These are phyloP conservation scores for Fusarium lyarnte DNA, from an alignment of 2,329 filamentous ascomycete species.

Conservation along the genomic window DNA sequence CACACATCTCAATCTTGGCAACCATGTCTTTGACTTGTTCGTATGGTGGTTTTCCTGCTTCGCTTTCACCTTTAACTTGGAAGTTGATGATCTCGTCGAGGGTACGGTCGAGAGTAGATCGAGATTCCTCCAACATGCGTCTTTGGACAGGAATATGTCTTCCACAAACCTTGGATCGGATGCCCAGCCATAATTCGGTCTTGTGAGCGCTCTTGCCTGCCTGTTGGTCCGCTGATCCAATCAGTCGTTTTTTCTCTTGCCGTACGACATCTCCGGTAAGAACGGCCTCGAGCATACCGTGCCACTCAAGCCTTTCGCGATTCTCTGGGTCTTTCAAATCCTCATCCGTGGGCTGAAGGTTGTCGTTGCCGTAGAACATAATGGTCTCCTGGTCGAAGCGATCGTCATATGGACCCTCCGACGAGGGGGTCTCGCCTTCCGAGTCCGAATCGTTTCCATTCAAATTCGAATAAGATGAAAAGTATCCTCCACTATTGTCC, in stretches of 20 bases:
- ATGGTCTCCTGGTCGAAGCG: conserved; percentile 91
- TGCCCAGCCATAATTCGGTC: conserved; percentile 86
- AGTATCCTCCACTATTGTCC: conserved; percentile 72
- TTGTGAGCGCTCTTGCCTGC: conserved; percentile 73
- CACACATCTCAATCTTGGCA: conserved; percentile 87
- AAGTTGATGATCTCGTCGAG: conserved; percentile 93
- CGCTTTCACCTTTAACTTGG: conserved; percentile 91
- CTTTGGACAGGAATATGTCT: conserved; percentile 85
- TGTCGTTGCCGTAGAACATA: conserved; percentile 91
- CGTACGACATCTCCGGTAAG: conserved; percentile 96
- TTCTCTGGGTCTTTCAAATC: conserved; percentile 90
- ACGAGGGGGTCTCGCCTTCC: conserved; percentile 89
- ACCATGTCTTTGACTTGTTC: conserved; percentile 93
- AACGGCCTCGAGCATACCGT: conserved; percentile 96
- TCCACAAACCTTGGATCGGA: conserved; percentile 85
- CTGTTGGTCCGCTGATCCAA: conserved; percentile 74
- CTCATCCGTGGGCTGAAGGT: conserved; percentile 87
- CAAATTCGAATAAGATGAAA: conserved; percentile 70
- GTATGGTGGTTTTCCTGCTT: conserved; percentile 86
- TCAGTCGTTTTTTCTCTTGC: conserved; percentile 96
- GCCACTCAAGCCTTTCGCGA: conserved; percentile 93
- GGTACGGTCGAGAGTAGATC: conserved; percentile 74
- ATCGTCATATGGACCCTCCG: conserved; percentile 85
- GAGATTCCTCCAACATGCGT: conserved; percentile 87
- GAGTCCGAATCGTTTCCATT: conserved; percentile 82